These are phyloP conservation scores for Nannizzia gypsea DNA, from an alignment of 2,329 filamentous ascomycete species.

Conservation along the genomic window DNA sequence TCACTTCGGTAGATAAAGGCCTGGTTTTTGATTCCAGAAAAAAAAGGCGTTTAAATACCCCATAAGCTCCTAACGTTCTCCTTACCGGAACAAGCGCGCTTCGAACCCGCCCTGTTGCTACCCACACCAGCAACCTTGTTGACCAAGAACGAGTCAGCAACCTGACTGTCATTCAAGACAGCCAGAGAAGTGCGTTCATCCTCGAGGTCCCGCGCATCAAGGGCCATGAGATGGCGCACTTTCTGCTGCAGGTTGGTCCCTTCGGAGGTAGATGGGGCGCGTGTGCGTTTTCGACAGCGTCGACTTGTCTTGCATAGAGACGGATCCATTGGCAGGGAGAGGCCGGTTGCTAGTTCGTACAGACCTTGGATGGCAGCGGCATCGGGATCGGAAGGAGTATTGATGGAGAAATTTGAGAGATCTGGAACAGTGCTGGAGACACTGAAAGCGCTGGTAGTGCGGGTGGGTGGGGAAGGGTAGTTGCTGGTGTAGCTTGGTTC, in stretches of 20 bases:
- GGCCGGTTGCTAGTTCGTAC: conserved; percentile 29
- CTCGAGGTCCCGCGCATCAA: conserved; percentile 13
- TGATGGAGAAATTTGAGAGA: conserved; percentile 26
- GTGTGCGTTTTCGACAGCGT: conserved; percentile 29
- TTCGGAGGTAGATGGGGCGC: conserved; percentile 26
- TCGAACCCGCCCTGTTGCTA: conserved; percentile 29
- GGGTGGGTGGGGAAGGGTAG: conserved; percentile 18
- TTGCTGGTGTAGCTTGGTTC: conserved; percentile 21
- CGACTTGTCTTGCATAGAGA: conserved; percentile 12
- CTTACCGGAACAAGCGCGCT: conserved; percentile 30
- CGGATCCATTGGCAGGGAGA: conserved; percentile 15
- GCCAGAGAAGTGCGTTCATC: conserved; percentile 18
- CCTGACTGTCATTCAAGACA: conserved; percentile 23
- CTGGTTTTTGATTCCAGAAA: neutral
- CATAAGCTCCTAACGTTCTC: conserved; percentile 8
- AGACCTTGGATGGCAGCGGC: conserved; percentile 31
- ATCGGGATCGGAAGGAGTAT: conserved; percentile 16
- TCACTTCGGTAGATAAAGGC: neutral
- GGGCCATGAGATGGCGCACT: conserved; percentile 28
- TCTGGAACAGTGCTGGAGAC: conserved; percentile 23
- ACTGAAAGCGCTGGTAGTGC: conserved; percentile 19
- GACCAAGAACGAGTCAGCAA: conserved; percentile 24
- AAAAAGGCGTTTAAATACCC: conserved; percentile 3
- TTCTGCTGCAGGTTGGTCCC: conserved; percentile 24
- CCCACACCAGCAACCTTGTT: conserved; percentile 17